Base-by-base conservation (phyloP, 371 early-diverging fungal genomes). In the Mortierella sp. region DNA sequence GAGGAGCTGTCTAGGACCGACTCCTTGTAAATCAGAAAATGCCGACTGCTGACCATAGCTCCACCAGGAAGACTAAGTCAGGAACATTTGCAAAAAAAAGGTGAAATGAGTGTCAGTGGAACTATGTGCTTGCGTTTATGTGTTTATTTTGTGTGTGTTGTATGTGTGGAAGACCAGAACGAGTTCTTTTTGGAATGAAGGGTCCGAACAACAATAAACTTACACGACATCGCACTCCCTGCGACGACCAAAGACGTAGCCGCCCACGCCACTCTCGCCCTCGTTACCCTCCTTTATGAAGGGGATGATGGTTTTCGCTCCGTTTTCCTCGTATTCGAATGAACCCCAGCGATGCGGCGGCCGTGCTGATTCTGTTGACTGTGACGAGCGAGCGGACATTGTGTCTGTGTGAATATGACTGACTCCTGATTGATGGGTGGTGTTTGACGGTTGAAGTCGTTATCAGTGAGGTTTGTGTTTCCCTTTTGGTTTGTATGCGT, bases 1-100 rank as follows among this genome's bases (percentile, higher is more conserved):
- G 64, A 70, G 58, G 52, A 71, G 31, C 19, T 66, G 63, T 65
- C 69, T 37, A 31, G 64, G 40, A 69, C 79, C 70, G 74, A 79
- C 71, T 89, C 89, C 87, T 88, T 89, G 85, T 92, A 94, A 26
- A 95, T 91, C 10, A 93, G 81, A 79, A 94, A 94, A 80, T 95
- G 96, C 3, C 89, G 87, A 74, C 94, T 93, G 73, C 94, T 93
- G 50, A 95, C 89, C 31, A 88, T 88, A 13, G 75, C 74, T 67
- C 87, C 79, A n/a, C 76, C 64, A 31, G 76, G 73, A 41, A 80
- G 70, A 29, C 80, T 80, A 55, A 6, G 24, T 52, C 29, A 47
- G 9, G 63, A 26, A 34, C 67, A n/a, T n/a, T n/a, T n/a, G n/a
- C 45, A 72, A 43, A 29, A 29, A 24, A 31, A 40, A 47, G n/a